Percentiles rank a stretch among this genome's conserved stretches.
These are phyloP conservation scores for Penstemon barbatus DNA, from an alignment of 257 asterid genomes.

Conservation along the genomic window DNA sequence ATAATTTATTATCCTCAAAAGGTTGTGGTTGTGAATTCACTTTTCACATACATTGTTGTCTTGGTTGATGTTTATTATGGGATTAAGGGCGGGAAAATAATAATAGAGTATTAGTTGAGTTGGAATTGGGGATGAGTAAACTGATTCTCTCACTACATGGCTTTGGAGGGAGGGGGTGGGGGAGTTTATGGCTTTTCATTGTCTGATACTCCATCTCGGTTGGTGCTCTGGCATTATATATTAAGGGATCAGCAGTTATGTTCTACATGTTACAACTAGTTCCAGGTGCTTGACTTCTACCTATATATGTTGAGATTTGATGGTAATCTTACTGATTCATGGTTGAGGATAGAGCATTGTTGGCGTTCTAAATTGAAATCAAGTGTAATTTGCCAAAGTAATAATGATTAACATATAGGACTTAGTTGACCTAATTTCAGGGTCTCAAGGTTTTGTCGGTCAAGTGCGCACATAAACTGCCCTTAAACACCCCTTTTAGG, in stretches of 20 bases:
- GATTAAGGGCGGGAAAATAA: neutral
- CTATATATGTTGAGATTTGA: neutral
- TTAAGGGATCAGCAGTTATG: neutral
- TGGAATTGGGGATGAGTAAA: neutral
- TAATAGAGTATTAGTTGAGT: too few species aligned
- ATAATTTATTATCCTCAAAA: neutral
- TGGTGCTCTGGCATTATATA: neutral
- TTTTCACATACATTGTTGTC: conserved; percentile 3
- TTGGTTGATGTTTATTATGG: neutral
- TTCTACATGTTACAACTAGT: neutral
- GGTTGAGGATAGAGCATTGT: neutral
- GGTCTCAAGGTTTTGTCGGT: neutral
- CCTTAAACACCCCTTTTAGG: too few species aligned
- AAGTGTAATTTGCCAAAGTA: neutral
- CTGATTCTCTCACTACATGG: too few species aligned
- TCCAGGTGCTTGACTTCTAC: neutral
- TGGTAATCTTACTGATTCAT: conserved; percentile 8
- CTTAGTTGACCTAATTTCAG: neutral
- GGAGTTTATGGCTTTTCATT: neutral
- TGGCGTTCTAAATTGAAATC: neutral
- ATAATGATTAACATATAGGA: neutral
- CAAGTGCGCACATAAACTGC: too few species aligned
- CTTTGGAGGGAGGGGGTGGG: too few species aligned
- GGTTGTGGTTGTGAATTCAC: neutral
- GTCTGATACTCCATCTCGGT: neutral